These are phyloP conservation scores for Neurospora sp. DNA, from an alignment of 495 filamentous ascomycete genomes.

Conservation along the genomic window DNA sequence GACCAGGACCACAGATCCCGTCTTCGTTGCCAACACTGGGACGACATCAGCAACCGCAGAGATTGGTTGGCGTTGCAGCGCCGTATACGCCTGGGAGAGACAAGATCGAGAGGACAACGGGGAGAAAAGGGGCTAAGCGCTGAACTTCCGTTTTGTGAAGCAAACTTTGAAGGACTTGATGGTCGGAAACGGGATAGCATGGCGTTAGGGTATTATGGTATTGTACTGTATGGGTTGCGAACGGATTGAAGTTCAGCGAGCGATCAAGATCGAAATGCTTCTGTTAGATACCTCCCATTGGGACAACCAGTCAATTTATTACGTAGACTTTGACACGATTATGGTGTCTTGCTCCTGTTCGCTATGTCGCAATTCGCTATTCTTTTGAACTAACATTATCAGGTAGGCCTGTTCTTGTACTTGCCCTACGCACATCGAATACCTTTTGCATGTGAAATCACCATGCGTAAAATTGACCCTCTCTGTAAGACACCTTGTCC, in stretches of 20 bases:
- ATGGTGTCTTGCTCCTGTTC: background rate
- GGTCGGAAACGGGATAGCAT: slow-evolving; percentile 3
- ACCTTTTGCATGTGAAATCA: background rate
- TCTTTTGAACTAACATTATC: background rate
- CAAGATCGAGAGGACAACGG: slow-evolving; percentile 46
- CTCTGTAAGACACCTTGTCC: background rate
- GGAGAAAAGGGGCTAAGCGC: slow-evolving; percentile 12
- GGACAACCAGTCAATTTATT: background rate
- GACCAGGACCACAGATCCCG: background rate
- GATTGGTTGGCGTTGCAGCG: slow-evolving; percentile 49
- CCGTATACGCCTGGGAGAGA: slow-evolving; percentile 67
- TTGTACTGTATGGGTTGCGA: background rate
- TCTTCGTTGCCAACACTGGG: background rate
- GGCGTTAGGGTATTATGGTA: slow-evolving; percentile 2
- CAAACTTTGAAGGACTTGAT: background rate
- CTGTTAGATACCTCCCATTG: background rate
- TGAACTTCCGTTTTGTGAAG: slow-evolving; percentile 6
- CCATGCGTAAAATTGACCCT: background rate
- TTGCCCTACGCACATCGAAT: background rate
- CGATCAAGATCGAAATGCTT: background rate
- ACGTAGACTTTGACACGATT: background rate
- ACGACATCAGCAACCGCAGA: slow-evolving; percentile 10
- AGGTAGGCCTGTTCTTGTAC: background rate
- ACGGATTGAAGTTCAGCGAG: background rate
- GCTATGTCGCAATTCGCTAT: background rate